These are phyloP conservation scores for Ganoderma resinaceum DNA, from an alignment of 1,284 basidiomycete genomes.

Conservation along the genomic window DNA sequence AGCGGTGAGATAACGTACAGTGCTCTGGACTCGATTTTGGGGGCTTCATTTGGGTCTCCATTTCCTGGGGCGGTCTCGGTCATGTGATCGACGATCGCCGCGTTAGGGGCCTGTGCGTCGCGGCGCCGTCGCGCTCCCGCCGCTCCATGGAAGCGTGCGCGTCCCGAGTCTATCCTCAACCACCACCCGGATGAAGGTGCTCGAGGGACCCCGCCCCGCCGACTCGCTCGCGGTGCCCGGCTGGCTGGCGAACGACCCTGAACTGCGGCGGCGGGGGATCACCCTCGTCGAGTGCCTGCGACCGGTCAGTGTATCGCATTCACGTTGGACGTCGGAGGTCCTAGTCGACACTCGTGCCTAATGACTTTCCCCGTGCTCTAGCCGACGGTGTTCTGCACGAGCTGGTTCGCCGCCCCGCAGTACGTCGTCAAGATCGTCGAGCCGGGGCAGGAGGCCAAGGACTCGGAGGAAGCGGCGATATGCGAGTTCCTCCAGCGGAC, in stretches of 20 bases:
- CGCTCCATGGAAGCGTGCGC: neutral
- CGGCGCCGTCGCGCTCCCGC: neutral
- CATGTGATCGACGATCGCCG: neutral
- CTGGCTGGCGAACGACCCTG: neutral
- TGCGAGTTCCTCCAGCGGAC: neutral
- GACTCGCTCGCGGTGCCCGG: neutral
- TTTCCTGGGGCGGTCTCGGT: neutral
- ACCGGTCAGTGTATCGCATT: neutral
- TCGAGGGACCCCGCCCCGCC: neutral
- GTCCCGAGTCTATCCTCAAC: neutral
- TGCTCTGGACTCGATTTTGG: neutral
- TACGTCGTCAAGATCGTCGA: slow-evolving; percentile 1
- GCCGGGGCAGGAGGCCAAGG: too few relatives aligned
- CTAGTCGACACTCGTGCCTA: neutral
- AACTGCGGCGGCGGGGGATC: slow-evolving; percentile 1
- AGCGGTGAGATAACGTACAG: too few relatives aligned
- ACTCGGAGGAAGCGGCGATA: slow-evolving; percentile 1
- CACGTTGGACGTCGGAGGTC: neutral
- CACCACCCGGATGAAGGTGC: neutral
- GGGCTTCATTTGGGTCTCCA: neutral
- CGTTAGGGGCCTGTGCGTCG: neutral
- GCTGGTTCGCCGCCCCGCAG: neutral
- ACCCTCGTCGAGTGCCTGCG: neutral
- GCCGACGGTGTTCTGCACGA: slow-evolving; percentile 4
- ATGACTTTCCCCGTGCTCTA: neutral